phyloP scores from a whole-genome alignment of 768 basidiomycete genomes.

The Boletus sensibilis region DNA sequence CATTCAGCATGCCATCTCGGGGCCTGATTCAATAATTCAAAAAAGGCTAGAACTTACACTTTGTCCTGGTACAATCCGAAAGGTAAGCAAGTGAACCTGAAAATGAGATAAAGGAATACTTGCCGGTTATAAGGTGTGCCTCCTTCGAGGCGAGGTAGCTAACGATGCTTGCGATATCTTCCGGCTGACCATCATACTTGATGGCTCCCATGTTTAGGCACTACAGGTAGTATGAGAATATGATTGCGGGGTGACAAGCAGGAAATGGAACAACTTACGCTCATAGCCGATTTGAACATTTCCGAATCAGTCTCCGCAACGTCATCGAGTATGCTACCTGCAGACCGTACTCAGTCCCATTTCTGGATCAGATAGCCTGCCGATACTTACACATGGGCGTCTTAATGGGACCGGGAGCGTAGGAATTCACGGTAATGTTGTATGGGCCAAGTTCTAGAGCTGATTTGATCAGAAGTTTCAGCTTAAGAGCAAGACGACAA shows the following conservation, averaged over 20 bases:
- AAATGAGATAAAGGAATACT: neutral
- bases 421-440: neutral
- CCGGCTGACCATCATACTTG: conserved; percentile 26
- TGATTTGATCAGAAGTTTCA: neutral
- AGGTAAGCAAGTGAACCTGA: no score
- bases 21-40: no score
- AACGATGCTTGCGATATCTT: conserved; percentile 32
- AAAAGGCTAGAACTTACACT: no score
- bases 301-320: no score
- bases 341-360: no score
- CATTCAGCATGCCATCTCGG: no score
- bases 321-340: no score
- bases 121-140: conserved; percentile 37
- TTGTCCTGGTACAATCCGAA: no score
- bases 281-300: no score
- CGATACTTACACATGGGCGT: neutral
- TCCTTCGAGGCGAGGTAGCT: conserved; percentile 35
- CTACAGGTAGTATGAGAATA: neutral
- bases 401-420: neutral
- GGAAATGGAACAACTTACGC: no score
- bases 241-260: no score
- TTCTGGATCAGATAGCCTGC: neutral
- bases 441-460: neutral
- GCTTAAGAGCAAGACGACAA: no score
- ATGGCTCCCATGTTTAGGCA: neutral